A percentile compares a stretch with the other conserved stretches of the same genome.
Evolutionary conservation across 2,329 filamentous ascomycete species (phyloP).

Genomic region (Pseudogymnoascus sp.): DNA sequence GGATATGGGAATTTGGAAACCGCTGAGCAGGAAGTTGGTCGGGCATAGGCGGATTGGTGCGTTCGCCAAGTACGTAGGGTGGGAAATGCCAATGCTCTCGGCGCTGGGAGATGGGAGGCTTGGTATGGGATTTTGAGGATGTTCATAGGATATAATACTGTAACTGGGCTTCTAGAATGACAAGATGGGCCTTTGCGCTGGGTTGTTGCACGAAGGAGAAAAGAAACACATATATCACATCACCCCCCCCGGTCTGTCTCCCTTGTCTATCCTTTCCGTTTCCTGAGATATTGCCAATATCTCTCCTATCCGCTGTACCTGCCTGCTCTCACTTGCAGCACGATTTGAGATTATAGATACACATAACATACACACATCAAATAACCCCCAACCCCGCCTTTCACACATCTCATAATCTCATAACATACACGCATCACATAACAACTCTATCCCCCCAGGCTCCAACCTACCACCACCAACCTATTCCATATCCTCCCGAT

Average conservation of each 20-base stretch:
- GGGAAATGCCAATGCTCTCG: neutral
- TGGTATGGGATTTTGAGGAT: neutral
- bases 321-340: no score
- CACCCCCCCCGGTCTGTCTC: neutral
- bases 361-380: slow-evolving; percentile 4
- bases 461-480: neutral
- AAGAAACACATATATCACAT: slow-evolving; percentile 5
- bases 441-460: neutral
- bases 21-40: neutral
- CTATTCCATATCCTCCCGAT: neutral
- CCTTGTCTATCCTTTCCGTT: neutral
- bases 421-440: slow-evolving; percentile 6
- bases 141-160: neutral
- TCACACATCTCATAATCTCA: neutral
- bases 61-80: neutral
- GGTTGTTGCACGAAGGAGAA: neutral
- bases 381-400: neutral
- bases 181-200: neutral
- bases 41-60: neutral
- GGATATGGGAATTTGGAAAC: neutral
- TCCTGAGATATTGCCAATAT: neutral
- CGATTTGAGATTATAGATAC: neutral
- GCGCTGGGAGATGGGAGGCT: neutral
- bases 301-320: neutral
- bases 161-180: neutral